phyloP scores from a whole-genome alignment of 2,329 filamentous ascomycete genomes.

The Aspergillus uvarum region DNA sequence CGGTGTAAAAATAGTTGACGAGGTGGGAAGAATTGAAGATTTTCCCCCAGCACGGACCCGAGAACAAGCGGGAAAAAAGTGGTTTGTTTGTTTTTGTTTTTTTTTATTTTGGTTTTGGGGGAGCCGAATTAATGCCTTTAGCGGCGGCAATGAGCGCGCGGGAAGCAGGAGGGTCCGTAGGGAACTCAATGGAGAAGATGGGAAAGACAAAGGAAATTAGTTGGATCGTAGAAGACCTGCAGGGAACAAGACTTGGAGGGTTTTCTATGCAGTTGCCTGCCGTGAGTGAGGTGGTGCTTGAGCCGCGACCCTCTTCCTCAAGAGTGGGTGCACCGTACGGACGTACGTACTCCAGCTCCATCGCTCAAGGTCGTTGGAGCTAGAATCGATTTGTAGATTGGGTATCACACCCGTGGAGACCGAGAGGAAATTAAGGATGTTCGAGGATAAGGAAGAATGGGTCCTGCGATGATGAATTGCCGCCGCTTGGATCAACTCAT shows the following conservation, averaged over 20 bases:
- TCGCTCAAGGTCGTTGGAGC: background rate
- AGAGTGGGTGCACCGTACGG: background rate
- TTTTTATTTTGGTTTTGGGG: slow-evolving; percentile 17
- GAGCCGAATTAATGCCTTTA: slow-evolving; percentile 4
- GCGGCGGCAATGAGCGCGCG: background rate
- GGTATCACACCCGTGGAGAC: background rate
- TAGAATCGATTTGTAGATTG: background rate
- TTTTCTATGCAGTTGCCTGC: too few relatives aligned
- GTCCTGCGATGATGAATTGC: background rate
- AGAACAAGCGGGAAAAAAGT: background rate
- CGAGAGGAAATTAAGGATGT: background rate
- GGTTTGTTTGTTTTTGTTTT: slow-evolving; percentile 10
- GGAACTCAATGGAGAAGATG: background rate
- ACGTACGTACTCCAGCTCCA: background rate
- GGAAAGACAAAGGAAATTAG: background rate
- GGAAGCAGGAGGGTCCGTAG: background rate
- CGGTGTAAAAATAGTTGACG: background rate
- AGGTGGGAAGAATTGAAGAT: slow-evolving; percentile 1
- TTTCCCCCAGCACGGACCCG: background rate
- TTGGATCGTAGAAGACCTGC: background rate
- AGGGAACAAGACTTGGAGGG: too few relatives aligned
- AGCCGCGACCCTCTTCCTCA: too few relatives aligned
- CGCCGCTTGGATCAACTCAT: background rate
- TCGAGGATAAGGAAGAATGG: background rate
- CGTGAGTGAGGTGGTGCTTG: too few relatives aligned